Evolutionary conservation across 2,329 filamentous ascomycete species (phyloP), one percentile per base, ranked within the genome.

Genomic region (Botrytis squamosa): DNA sequence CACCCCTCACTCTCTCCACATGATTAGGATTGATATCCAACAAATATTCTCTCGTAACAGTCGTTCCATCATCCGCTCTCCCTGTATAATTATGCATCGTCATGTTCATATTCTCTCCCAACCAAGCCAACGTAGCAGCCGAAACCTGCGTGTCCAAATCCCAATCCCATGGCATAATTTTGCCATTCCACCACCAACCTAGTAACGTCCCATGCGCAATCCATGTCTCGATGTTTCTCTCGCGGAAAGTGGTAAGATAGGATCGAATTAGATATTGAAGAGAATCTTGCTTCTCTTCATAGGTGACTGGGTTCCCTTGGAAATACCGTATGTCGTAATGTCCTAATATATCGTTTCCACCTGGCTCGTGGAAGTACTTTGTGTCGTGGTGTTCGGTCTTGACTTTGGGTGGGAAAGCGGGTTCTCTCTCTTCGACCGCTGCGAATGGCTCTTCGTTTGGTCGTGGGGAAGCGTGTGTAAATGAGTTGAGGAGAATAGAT

Each of bases 101-200:
- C 77, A 88, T 87, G 83, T 96, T 96, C 82, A 90, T 86, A 75
- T 89, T 84, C 73, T 88, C 83, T 46, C 86, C 92, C 40, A 96
- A 84, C 81, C 89, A 89, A 52, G 85, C 82, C 64, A 96, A 85
- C 1, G 93, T 94, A 46, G 85, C 84, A 72, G 87, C 88, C 29
- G 90, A 89, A 42, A 96, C 90, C 83, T 96, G 93, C 0, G 93
- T 92, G 82, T 97, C 93, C 64, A 96, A 85, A 81, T 97, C 93
- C 84, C 90, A 92, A 82, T 96, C 93, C 93, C 93, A 95, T 0
- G 93, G 92, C 84, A 95, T 89, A 80, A 93, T 90, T 83, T 89
- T 83, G 60, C 85, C 87, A 81, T 94, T 95, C 93, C 93, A 97
- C 92, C 92, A 96, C 93, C 93, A 97, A 20, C 93, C 93, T 36